A percentile compares a stretch with the other conserved stretches of the same genome.
These are phyloP conservation scores for Lipomyces kockii DNA, from an alignment of 805 yeast genomes.

Conservation along the genomic window DNA sequence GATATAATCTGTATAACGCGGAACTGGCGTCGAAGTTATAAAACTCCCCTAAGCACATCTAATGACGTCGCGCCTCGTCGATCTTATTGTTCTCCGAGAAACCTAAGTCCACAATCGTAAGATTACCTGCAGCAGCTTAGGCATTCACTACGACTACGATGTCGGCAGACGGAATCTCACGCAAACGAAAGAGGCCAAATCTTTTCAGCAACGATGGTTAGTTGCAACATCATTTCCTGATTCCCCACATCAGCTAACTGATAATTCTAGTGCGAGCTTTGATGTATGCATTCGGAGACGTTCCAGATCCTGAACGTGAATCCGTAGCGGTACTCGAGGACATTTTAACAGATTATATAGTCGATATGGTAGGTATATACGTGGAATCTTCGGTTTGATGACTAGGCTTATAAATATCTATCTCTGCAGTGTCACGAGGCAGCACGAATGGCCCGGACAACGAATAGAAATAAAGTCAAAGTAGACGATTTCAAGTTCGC, in stretches of 20 bases:
- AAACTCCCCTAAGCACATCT: too few species aligned
- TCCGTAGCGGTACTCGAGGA: conserved; percentile 72
- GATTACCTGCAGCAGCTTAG: background rate
- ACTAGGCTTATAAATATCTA: background rate
- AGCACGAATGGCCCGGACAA: conserved; percentile 54
- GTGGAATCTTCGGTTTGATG: background rate
- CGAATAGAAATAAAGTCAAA: conserved; percentile 63
- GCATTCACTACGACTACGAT: background rate
- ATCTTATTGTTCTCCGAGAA: background rate
- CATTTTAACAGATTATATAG: conserved; percentile 63
- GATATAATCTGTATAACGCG: too few species aligned
- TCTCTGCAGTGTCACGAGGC: conserved; percentile 55
- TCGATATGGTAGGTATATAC: conserved; percentile 51
- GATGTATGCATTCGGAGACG: conserved; percentile 75
- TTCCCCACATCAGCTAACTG: background rate
- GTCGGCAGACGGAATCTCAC: background rate
- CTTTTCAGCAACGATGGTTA: conserved; percentile 52
- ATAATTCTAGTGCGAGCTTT: conserved; percentile 53
- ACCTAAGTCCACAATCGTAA: background rate
- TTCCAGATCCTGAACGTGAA: conserved; percentile 65
- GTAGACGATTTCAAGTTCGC: conserved; percentile 77
- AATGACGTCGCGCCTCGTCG: too few species aligned
- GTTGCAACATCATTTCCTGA: conserved; percentile 9
- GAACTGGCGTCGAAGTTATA: too few species aligned
- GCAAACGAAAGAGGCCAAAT: conserved; percentile 50